Conservation (phyloP, 179 eudicot species). For the Sideroxylon spinosum region DNA sequence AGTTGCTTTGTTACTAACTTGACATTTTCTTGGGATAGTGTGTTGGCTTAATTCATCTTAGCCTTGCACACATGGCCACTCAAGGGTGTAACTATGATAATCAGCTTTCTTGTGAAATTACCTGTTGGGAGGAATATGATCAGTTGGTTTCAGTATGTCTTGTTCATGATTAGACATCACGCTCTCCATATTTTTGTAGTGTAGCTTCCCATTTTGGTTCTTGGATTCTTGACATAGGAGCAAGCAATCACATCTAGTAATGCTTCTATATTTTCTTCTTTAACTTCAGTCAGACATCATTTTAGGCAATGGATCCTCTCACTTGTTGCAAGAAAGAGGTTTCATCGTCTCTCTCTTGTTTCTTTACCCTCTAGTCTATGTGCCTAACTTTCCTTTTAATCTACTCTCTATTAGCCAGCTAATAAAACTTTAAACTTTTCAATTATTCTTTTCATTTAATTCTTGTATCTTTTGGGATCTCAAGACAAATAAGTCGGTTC, state of each 20-base stretch:
- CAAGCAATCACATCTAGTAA: not conserved
- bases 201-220: not conserved
- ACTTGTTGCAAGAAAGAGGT: not conserved
- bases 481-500: not conserved
- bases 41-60: too few species aligned
- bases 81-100: too few species aligned
- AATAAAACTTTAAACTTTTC: not conserved
- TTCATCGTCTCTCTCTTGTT: not conserved
- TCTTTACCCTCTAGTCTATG: not conserved
- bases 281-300: not conserved
- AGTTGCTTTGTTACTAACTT: too few species aligned
- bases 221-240: not conserved
- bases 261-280: not conserved
- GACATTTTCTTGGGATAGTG: too few species aligned
- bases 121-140: too few species aligned
- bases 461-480: not conserved
- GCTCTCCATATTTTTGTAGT: too few species aligned
- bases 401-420: not conserved
- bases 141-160: too few species aligned
- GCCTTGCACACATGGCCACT: too few species aligned
- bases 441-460: not conserved
- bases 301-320: not conserved
- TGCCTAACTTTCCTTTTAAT: not conserved
- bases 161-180: too few species aligned
- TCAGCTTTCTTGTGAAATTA: too few species aligned